These are phyloP conservation scores for Actinomucor elegans DNA, from an alignment of 371 early-diverging fungal species.

Conservation along the genomic window DNA sequence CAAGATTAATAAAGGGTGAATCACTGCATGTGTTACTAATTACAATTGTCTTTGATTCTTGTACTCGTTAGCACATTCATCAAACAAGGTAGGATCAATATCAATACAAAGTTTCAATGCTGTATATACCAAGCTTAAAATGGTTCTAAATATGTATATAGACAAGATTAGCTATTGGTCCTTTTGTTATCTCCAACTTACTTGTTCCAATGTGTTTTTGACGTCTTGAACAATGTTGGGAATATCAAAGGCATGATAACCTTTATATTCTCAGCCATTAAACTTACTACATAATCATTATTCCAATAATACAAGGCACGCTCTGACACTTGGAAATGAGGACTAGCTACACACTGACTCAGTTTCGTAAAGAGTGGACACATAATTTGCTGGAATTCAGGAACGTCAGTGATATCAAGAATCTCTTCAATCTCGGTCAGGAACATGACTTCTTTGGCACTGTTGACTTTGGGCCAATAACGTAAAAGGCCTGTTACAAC, in stretches of 20 bases:
- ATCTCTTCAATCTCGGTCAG: slow-evolving; percentile 95
- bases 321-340: slow-evolving; percentile 96
- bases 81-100: slow-evolving; percentile 89
- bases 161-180: background rate
- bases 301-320: slow-evolving; percentile 95
- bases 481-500: slow-evolving; percentile 84
- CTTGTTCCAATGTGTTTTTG: slow-evolving; percentile 95
- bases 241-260: slow-evolving; percentile 92
- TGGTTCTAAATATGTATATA: slow-evolving; percentile 57
- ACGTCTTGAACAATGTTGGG: slow-evolving; percentile 83
- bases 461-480: slow-evolving; percentile 97
- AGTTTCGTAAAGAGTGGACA: slow-evolving; percentile 89
- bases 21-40: too few relatives aligned
- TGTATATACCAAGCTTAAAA: slow-evolving; percentile 92
- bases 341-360: slow-evolving; percentile 85
- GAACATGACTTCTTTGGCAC: slow-evolving; percentile 96
- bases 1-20: too few relatives aligned
- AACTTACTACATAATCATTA: slow-evolving; percentile 91
- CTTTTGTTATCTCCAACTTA: slow-evolving; percentile 25
- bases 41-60: slow-evolving; percentile 79
- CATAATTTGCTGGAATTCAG: slow-evolving; percentile 84
- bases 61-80: slow-evolving; percentile 84
- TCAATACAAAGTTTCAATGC: slow-evolving; percentile 94
- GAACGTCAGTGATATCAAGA: slow-evolving; percentile 87
- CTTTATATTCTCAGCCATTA: slow-evolving; percentile 87